Evolutionary conservation across 208 protist genomes (phyloP), one percentile per base, ranked within the genome.

Genomic region (Leishmania gerbilli): DNA sequence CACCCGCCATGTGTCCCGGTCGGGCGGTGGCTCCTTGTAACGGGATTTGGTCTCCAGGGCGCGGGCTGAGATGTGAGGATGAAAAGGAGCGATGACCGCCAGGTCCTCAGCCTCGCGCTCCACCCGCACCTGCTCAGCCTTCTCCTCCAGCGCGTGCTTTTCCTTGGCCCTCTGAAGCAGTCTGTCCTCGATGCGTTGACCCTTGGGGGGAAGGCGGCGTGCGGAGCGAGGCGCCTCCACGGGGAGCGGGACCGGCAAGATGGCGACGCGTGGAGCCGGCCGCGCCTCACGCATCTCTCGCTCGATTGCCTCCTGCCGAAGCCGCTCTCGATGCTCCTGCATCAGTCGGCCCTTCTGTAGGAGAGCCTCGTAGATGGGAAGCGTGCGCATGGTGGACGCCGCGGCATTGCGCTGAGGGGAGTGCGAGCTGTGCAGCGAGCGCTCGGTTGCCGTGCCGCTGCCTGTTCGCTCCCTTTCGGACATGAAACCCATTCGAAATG

Each of bases 351-450:
- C 94, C 65, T 92, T 92, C 58, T 93, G 90, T n/a, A 97, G 85
- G 19, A 96, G 86, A 17, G 69, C 72, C 71, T 97, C 94, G 78
- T 96, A 88, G 27, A 95, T 87, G 55, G 90, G 89, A 53, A 79
- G 74, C 7, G 62, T 3, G 11, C 24, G 62, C 15, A 47, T 49
- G 27, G 72, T 56, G 19, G 71, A 9, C 24, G 72, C 3, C n/a
- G 31, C 4, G 40, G 60, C 19, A 71, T n/a, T 34, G 24, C 9
- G 3, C 42, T 68, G 6, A 7, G 19, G 11, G 42, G 27, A 24
- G 13, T 24, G 58, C 27, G 3, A 47, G 15, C 42, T 47, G 7
- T 47, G 71, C n/a, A 65, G 69, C 13, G 49, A 40, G 45, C 1
- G 49, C 24, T 40, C 3, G 19, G 71, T 60, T 24, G 24, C 49